These are phyloP conservation scores for Fomitopsis palustris DNA, from an alignment of 1,284 basidiomycete species.

Conservation along the genomic window DNA sequence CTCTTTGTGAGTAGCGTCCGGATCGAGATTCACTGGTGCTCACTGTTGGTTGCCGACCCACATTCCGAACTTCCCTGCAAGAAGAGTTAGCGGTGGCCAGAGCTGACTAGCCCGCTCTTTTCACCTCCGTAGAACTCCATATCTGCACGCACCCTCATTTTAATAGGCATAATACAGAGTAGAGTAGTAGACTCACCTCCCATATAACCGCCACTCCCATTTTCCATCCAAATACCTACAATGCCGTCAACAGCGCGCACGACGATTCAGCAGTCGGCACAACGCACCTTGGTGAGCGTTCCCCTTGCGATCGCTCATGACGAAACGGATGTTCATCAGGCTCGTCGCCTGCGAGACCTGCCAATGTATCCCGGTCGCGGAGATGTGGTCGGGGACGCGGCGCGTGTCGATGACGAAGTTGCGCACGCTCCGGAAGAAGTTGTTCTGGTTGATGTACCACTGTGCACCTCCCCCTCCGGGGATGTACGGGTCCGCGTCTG, in stretches of 20 bases:
- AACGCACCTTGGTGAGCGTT: constrained; percentile 49
- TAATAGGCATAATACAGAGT: background rate
- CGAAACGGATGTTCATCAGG: constrained; percentile 54
- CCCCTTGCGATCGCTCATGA: constrained; percentile 54
- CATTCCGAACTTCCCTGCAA: constrained; percentile 28
- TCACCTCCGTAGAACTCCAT: constrained; percentile 61
- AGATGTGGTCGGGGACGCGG: constrained; percentile 44
- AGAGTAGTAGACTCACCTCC: constrained; percentile 36
- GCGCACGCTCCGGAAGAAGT: constrained; percentile 63
- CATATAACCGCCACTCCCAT: constrained; percentile 74
- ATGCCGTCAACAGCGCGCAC: background rate
- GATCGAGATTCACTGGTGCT: constrained; percentile 15
- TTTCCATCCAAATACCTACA: constrained; percentile 67
- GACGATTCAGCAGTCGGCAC: background rate
- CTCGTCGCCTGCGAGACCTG: constrained; percentile 79
- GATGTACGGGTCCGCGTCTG: constrained; percentile 62
- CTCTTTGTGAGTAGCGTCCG: background rate
- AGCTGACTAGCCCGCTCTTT: constrained; percentile 22
- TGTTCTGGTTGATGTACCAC: constrained; percentile 62
- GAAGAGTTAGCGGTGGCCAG: background rate
- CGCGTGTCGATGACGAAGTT: constrained; percentile 56
- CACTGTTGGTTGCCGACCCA: constrained; percentile 69
- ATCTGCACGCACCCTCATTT: constrained; percentile 31
- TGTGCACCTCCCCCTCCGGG: constrained; percentile 44
- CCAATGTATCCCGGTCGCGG: constrained; percentile 69